Evolutionary conservation across 2,329 filamentous ascomycete genomes (phyloP), one percentile per base, ranked within the genome.

Genomic region (Aspergillus floridensis): DNA sequence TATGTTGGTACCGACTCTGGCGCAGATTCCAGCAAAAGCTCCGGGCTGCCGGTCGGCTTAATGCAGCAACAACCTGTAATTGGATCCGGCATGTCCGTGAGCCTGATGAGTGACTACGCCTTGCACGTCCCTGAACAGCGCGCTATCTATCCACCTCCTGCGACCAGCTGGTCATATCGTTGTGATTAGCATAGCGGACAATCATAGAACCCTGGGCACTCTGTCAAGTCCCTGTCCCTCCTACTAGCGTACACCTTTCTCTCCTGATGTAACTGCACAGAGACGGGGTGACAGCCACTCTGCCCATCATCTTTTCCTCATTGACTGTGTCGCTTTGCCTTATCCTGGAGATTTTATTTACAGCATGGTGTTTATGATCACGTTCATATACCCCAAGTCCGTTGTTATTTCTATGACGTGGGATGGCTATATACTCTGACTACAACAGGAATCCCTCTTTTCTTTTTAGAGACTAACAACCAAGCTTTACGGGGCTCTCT

Each of bases 51-150:
- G 59, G 53, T 62, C 56, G 66, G 41, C 48, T 64, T 50, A 32
- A 66, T 58, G 26, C 54, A 24, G 5, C 64, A 65, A 21, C 64
- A 67, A 41, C 19, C 59, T 16, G 48, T 49, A 21, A 19, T 62
- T 11, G 24, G 59, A 12, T 55, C 63, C 12, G 61, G 56, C 16
- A 48, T 73, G 31, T 57, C 71, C 10, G 58, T 60, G 49, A 66
- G 69, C 31, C 65, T 72, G 59, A 57, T 72, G 29, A 56, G 58
- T 14, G 66, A 69, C 24, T 72, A 69, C 53, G 63, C 62, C 11
- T 67, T 72, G 11, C 62, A 67, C 22, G 22, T 66, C 6, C 64
- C 66, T 16, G 70, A 69, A 14, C 59, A 64, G 10, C 66, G 67
- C 19, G 14, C 62, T 14, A 35, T 66, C 32, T 65, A 62, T 50